phyloP scores from a whole-genome alignment of 805 yeast species.

The Wickerhamiella occidentalis region DNA sequence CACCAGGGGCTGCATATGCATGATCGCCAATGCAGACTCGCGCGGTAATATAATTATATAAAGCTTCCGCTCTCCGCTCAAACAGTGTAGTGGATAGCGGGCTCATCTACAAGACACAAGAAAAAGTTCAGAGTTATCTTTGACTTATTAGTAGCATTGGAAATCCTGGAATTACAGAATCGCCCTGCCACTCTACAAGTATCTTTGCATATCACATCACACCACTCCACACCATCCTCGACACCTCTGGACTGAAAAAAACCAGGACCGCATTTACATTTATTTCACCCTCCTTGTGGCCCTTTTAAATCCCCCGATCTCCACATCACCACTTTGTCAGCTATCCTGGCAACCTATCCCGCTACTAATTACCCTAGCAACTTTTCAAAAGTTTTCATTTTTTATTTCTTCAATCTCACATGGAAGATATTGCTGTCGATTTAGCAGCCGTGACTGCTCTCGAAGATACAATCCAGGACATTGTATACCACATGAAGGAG shows the following conservation, averaged over 20 bases:
- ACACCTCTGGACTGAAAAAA: no score
- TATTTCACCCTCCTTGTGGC: background rate
- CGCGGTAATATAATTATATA: conserved; percentile 7
- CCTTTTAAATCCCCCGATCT: background rate
- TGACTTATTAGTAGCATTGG: no score
- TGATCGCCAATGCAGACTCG: conserved; percentile 11
- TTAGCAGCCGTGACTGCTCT: conserved; percentile 19
- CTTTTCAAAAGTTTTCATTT: background rate
- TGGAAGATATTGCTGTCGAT: conserved; percentile 10
- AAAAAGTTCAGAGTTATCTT: no score
- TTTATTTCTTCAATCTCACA: background rate
- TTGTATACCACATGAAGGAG: conserved; percentile 11
- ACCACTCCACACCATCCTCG: no score
- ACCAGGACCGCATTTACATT: background rate
- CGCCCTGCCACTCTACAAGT: no score
- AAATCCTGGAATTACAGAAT: no score
- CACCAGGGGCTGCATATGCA: conserved; percentile 5
- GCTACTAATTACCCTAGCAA: conserved; percentile 1
- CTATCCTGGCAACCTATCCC: background rate
- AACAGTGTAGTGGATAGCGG: background rate
- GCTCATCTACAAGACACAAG: no score
- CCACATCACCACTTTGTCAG: background rate
- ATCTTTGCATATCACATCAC: no score
- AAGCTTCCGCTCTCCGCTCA: background rate
- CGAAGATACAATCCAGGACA: conserved; percentile 20